Evolutionary conservation across 2,329 filamentous ascomycete species (phyloP).

Genomic region (Cercospora nicotianae): DNA sequence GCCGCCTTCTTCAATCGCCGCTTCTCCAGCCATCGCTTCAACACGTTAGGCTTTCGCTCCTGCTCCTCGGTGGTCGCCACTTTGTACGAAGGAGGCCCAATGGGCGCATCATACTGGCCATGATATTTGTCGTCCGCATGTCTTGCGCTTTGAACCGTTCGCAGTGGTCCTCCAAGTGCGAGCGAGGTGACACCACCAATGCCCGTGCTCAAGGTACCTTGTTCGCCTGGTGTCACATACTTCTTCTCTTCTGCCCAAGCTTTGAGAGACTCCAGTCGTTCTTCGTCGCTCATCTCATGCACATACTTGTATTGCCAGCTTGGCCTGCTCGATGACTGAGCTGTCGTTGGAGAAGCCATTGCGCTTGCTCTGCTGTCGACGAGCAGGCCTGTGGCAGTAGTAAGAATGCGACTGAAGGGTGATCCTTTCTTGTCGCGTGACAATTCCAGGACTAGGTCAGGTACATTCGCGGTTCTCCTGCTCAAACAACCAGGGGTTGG

Average conservation of each 20-base stretch:
- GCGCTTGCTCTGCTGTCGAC: not conserved
- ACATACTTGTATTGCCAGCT: constrained; percentile 22
- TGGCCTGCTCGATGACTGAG: constrained; percentile 5
- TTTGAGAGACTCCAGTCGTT: constrained; percentile 25
- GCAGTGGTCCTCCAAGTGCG: constrained; percentile 20
- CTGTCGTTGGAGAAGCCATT: constrained; percentile 1
- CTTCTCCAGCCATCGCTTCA: constrained; percentile 27
- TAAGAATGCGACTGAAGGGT: not conserved
- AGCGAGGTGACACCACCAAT: constrained; percentile 19
- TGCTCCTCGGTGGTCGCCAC: constrained; percentile 12
- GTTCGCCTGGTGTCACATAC: constrained; percentile 26
- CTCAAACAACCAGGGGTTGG: not conserved
- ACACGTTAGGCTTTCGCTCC: constrained; percentile 13
- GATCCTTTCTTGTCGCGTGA: not conserved
- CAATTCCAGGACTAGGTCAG: not conserved
- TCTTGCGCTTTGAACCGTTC: not conserved
- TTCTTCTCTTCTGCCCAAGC: constrained; percentile 32
- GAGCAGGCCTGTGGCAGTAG: not conserved
- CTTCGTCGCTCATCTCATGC: constrained; percentile 27
- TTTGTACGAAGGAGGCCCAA: constrained; percentile 25
- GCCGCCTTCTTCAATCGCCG: constrained; percentile 22
- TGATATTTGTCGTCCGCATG: constrained; percentile 15
- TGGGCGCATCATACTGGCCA: constrained; percentile 26
- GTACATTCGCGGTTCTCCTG: not conserved
- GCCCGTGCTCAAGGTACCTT: constrained; percentile 23